Evolutionary conservation across 371 early-diverging fungal genomes (phyloP).

Genomic region (Entomophthora muscae): DNA sequence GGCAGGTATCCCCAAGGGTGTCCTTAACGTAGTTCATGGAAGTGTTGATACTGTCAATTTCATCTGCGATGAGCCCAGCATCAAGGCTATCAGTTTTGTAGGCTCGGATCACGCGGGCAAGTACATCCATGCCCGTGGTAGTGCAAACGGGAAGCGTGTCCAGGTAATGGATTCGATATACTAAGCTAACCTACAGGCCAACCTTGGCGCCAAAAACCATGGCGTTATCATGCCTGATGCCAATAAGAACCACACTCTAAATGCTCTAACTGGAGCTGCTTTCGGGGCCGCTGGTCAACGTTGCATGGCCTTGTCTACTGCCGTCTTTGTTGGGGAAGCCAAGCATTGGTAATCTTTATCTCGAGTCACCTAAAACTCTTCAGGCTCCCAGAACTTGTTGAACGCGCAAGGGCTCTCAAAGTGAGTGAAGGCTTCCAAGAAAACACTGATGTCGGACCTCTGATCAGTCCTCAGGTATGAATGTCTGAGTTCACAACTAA

Average conservation of each 20-base stretch:
- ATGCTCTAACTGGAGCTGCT: conserved; percentile 83
- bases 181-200: conserved; percentile 31
- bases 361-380: background rate
- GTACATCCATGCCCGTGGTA: conserved; percentile 79
- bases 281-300: conserved; percentile 96
- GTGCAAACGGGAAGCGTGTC: conserved; percentile 85
- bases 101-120: conserved; percentile 79
- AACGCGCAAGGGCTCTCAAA: conserved; percentile 68
- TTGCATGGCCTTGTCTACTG: conserved; percentile 85
- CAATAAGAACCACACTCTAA: conserved; percentile 72
- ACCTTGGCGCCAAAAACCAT: conserved; percentile 96
- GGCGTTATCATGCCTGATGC: conserved; percentile 90
- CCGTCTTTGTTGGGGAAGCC: conserved; percentile 78
- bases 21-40: conserved; percentile 89
- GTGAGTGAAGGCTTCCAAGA: conserved; percentile 76
- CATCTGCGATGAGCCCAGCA: conserved; percentile 66
- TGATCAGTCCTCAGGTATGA: conserved; percentile 48
- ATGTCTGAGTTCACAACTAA: background rate
- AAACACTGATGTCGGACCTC: conserved; percentile 78
- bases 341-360: conserved; percentile 39
- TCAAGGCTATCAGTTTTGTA: conserved; percentile 91
- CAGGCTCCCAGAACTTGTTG: conserved; percentile 61
- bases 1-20: conserved; percentile 89
- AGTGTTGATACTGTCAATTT: conserved; percentile 77
- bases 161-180: conserved; percentile 24